Base-by-base conservation (phyloP, 805 yeast species). In the Phaffomyces antillensis region DNA sequence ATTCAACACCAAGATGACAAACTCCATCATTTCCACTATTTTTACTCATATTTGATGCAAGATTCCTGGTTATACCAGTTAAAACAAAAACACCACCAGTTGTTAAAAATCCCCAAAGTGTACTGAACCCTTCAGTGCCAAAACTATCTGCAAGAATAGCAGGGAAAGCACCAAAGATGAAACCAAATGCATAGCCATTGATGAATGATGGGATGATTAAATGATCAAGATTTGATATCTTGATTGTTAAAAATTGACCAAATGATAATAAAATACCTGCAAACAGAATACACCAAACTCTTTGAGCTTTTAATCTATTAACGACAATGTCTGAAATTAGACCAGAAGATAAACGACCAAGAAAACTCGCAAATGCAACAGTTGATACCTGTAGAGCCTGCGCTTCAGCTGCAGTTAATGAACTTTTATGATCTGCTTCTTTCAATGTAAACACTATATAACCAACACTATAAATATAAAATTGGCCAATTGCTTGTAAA, bases 331-430 rank as follows among this genome's bases (percentile, higher is more conserved):
- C 95, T 15, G 86, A 79, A 3, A 77, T 52, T 7, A 84, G 75
- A 0, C 95, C 95, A 0, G 88, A 68, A 1, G 72, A 48, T 20
- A 83, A 61, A 51, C 93, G 66, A 0, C 90, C 93, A 2, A 72
- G 52, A 56, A 83, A 84, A 16, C 86, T 81, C 25, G 79, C 71
- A 15, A 82, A 53, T 2, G 91, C 82, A 12, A 83, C 70, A 1
- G 78, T 64, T 1, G 87, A 79, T 0, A 84, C 90, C 56, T 84
- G 90, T 7, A 82, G 44, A 1, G 90, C 87, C 56, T 84, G 91
- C 9, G 70, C 63, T 15, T 76, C 67, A 7, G 74, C 67, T 1
- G 76, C 68, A 6, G 62, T 54, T 7, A 55, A 24, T 7, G 51
- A 35, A 2, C 44, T 20, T 20, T 16, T 33, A n/a, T 33, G 15